These are phyloP conservation scores for Candida broadrunensis DNA, from an alignment of 805 yeast species.

Conservation along the genomic window DNA sequence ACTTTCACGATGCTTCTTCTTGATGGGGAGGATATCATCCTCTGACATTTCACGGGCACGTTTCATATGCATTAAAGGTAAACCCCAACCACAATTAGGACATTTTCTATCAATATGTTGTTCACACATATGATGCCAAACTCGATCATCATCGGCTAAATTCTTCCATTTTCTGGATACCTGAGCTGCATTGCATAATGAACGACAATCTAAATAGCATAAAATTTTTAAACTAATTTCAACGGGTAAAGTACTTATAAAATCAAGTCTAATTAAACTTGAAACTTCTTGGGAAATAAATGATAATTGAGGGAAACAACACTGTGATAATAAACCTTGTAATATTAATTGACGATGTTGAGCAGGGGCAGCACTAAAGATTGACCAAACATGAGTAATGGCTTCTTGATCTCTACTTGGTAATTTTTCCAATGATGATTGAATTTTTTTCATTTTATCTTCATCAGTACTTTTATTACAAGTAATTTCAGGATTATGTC, in stretches of 20 bases:
- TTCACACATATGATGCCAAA: slow-evolving; percentile 98
- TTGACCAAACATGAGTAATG: slow-evolving; percentile 79
- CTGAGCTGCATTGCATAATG: slow-evolving; percentile 92
- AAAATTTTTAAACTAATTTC: slow-evolving; percentile 83
- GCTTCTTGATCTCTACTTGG: slow-evolving; percentile 74
- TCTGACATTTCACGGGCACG: slow-evolving; percentile 50
- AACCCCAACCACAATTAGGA: slow-evolving; percentile 98
- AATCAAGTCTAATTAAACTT: slow-evolving; percentile 81
- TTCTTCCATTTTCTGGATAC: slow-evolving; percentile 85
- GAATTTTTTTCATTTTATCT: slow-evolving; percentile 60
- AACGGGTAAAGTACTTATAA: slow-evolving; percentile 77
- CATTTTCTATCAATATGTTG: slow-evolving; percentile 97
- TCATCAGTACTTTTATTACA: slow-evolving; percentile 70
- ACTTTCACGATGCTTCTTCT: slow-evolving; percentile 12
- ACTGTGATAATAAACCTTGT: slow-evolving; percentile 80
- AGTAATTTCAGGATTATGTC: slow-evolving; percentile 88
- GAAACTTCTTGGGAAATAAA: slow-evolving; percentile 77
- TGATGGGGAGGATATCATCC: slow-evolving; percentile 12
- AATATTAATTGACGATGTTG: slow-evolving; percentile 72
- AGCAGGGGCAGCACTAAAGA: slow-evolving; percentile 71
- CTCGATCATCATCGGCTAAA: slow-evolving; percentile 93
- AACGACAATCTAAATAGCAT: slow-evolving; percentile 86
- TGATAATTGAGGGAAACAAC: slow-evolving; percentile 95
- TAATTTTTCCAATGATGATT: slow-evolving; percentile 52
- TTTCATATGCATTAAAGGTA: slow-evolving; percentile 90